These are phyloP conservation scores for Heritiera fomes DNA, from an alignment of 345 rosid species.

Conservation along the genomic window DNA sequence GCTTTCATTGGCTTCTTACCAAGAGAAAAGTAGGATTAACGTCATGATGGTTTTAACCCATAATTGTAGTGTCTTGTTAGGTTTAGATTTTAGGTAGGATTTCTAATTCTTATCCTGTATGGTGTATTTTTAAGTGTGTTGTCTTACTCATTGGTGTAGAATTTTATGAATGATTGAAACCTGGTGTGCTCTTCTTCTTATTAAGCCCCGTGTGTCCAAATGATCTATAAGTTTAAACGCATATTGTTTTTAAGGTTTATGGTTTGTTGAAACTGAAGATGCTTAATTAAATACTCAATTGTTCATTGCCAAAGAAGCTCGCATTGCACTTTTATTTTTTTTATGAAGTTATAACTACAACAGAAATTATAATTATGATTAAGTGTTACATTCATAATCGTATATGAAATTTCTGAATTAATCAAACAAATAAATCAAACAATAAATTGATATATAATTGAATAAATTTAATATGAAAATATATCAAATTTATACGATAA, in stretches of 20 bases:
- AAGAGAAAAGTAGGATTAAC: slow-evolving; percentile 26
- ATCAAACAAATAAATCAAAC: too few species aligned
- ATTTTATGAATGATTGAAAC: slow-evolving; percentile 23
- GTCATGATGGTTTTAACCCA: slow-evolving; percentile 18
- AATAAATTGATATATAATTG: too few species aligned
- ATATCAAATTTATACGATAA: too few species aligned
- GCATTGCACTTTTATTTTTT: neutral
- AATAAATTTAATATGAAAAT: neutral
- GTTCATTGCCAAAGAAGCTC: neutral
- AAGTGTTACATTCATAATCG: too few species aligned
- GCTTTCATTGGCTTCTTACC: slow-evolving; percentile 22
- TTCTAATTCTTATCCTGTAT: slow-evolving; percentile 28
- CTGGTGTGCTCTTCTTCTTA: slow-evolving; percentile 33
- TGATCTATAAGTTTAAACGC: slow-evolving; percentile 19
- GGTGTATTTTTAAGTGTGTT: slow-evolving; percentile 20
- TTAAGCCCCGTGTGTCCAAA: slow-evolving; percentile 24
- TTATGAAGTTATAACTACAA: too few species aligned
- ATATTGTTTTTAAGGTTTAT: slow-evolving; percentile 5
- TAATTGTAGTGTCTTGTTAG: slow-evolving; percentile 25
- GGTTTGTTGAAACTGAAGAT: neutral
- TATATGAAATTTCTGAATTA: too few species aligned
- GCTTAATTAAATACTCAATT: neutral
- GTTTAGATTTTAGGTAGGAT: slow-evolving; percentile 30
- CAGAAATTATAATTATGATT: too few species aligned
- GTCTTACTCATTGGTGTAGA: slow-evolving; percentile 26